Percentiles rank a stretch among this genome's conserved stretches.
These are phyloP conservation scores for Nitzschia inconspicua DNA, from an alignment of 108 stramenopile species.

Conservation along the genomic window DNA sequence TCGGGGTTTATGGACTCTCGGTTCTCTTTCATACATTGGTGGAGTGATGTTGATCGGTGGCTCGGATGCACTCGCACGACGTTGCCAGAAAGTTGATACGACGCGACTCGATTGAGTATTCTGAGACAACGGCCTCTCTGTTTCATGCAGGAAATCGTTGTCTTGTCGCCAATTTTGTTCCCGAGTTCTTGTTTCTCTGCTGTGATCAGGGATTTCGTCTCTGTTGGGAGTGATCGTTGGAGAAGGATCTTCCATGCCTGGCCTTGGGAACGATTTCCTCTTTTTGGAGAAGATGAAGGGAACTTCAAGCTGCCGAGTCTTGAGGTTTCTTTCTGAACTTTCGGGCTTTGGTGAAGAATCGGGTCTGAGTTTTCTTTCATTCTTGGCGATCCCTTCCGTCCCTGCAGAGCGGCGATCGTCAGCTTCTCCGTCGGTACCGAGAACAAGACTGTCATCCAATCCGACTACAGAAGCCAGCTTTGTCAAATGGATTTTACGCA, in stretches of 20 bases:
- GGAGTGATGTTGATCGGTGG: constrained; percentile 3
- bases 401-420: background rate
- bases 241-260: constrained; percentile 17
- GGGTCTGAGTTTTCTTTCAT: background rate
- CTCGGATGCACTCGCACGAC: background rate
- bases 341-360: background rate
- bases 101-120: background rate
- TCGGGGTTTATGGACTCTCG: background rate
- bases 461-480: constrained; percentile 68
- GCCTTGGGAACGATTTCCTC: too few relatives aligned
- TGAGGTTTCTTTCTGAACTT: background rate
- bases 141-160: background rate
- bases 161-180: background rate
- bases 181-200: background rate
- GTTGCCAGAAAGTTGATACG: background rate
- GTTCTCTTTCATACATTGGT: background rate
- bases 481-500: constrained; percentile 54
- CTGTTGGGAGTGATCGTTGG: background rate
- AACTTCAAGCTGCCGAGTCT: background rate
- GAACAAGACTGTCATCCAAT: constrained; percentile 35
- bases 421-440: constrained; percentile 5
- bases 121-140: background rate
- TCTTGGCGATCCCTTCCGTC: background rate
- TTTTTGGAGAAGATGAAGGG: background rate
- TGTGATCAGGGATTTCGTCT: background rate